Evolutionary conservation across 2,329 filamentous ascomycete species (phyloP), one percentile per base, ranked within the genome.

Genomic region (Blastomyces parvus): DNA sequence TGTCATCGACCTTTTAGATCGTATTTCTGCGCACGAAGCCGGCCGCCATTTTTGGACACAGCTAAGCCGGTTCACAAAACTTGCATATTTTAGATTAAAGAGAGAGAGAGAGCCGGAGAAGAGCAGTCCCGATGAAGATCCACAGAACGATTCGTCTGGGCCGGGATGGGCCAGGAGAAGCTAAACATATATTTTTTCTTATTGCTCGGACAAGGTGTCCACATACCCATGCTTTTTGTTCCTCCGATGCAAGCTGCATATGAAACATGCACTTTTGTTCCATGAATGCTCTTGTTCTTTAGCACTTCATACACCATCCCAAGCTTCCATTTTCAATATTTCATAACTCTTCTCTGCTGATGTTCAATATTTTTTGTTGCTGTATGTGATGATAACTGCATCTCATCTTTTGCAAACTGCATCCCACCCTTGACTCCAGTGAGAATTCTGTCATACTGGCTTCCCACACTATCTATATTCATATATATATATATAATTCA

Each of bases 11-110:
- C 78, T 99, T 44, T 76, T 99, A 27, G 91, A 93, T 68, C 84
- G 91, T 27, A 86, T 99, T 62, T 84, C 86, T 68, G 86, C 88
- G 63, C 93, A 99, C 76, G 89, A 95, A 71, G 94, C 91, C 11
- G 94, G 94, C 1, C 84, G 91, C 70, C 91, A 97, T 76, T 97
- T 94, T 83, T 99, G 93, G 90, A 86, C 83, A 67, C 85, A 86
- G 38, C 79, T 99, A 59, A 94, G 91, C 64, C 83, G 90, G 55
- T 99, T 97, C 72, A 88, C 92, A 69, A 95, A 93, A 77, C 77
- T 96, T 67, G 93, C 89, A 2, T 96, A 88, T 71, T 87, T 88
- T 68, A 84, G 93, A 59, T 86, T 95, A 59, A 87, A 88, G 73
- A 83, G 87, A 64, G 91, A 86, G 64, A 79, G 76, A 64, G 77